Evolutionary conservation across 495 filamentous ascomycete genomes (phyloP), one percentile per base, ranked within the genome.

Genomic region (Podospora pseudocomata): DNA sequence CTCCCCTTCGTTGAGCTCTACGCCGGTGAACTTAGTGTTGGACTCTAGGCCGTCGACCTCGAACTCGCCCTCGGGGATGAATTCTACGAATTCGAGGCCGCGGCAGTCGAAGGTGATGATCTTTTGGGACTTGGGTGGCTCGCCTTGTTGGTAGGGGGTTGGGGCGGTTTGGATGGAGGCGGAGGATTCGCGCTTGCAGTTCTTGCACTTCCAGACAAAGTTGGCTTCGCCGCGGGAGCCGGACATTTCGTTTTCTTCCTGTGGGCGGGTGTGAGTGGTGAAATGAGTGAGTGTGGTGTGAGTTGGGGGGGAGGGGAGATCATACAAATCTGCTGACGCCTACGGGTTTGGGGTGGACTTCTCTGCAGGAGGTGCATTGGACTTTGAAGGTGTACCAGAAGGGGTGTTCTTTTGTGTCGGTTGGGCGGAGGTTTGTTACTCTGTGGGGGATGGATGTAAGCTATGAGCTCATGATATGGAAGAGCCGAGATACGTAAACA

Each of bases 341-440:
- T 55, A 99, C 87, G 79, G 86, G 89, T 73, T 98, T 99, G 3
- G 90, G 87, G 77, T 99, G 96, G 0, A 81, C 87, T 80, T 99
- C 95, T 63, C 92, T 86, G 77, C 95, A 99, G 27, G 93, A 96
- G 13, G 90, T 96, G 78, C 95, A 99, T 82, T 97, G 90, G 56
- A 99, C 94, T 74, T 90, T 92, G 86, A 99, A 97, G 60, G 90
- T 97, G 82, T 96, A 99, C 82, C 87, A 95, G 81, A 96, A 98
- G 0, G 92, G 92, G 65, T 84, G 86, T 5, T 91, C 90, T 62
- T 85, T 80, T 2, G 89, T 91, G 78, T 99, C 95, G 68, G 89
- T 82, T 1, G 95, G 96, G 65, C 87, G 88, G 64, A 99, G 89
- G 69, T 92, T 88, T 63, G 93, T 97, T 20, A 99, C 92, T 9